phyloP scores from a whole-genome alignment of 441 rosid genomes.

The Gossypium lobatum region DNA sequence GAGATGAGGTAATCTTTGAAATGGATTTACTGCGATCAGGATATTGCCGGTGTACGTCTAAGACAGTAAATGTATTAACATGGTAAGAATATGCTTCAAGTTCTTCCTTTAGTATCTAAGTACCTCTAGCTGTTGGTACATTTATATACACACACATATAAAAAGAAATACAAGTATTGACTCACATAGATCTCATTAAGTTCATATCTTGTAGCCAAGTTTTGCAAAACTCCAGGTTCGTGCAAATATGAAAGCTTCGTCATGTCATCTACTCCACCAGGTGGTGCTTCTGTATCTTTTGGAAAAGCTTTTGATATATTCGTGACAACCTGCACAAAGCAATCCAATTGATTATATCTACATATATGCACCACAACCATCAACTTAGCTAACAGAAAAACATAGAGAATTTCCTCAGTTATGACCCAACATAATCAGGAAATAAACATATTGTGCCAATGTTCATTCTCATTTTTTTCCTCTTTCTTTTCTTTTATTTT shows the following conservation, averaged over 20 bases:
- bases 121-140: neutral
- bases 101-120: neutral
- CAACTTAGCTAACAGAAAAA: neutral
- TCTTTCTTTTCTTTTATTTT: neutral
- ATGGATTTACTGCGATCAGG: slow-evolving; percentile 94
- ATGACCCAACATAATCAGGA: neutral
- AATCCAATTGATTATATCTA: slow-evolving; percentile 16
- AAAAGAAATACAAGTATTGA: slow-evolving; percentile 8
- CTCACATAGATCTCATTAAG: slow-evolving; percentile 96
- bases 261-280: slow-evolving; percentile 99
- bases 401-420: neutral
- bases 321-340: slow-evolving; percentile 60
- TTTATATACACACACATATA: neutral
- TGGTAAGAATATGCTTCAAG: neutral
- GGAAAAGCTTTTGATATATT: slow-evolving; percentile 78
- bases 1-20: slow-evolving; percentile 96
- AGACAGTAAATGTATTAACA: slow-evolving; percentile 11
- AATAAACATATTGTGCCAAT: neutral
- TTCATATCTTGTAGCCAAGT: slow-evolving; percentile 88
- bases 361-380: neutral
- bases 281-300: slow-evolving; percentile 93
- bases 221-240: slow-evolving; percentile 95
- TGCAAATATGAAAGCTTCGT: slow-evolving; percentile 98
- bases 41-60: slow-evolving; percentile 99
- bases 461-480: neutral